Conservation (phyloP, 1,139 yeast genomes). For the Nakaseomyces sp. region DNA sequence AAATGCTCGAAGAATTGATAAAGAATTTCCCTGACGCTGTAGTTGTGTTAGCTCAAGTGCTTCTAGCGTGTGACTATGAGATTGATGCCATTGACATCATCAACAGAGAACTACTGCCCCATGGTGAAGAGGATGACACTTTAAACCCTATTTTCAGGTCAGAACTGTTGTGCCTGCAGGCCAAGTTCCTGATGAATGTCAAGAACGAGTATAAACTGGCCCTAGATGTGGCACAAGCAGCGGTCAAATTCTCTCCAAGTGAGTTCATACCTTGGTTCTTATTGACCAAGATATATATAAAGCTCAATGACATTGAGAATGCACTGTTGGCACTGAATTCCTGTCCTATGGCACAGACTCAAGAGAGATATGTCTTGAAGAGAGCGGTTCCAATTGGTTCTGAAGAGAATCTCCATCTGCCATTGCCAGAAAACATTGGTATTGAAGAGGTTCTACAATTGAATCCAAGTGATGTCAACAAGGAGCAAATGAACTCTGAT, state of each 20-base stretch:
- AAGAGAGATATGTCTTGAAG: conserved; percentile 57
- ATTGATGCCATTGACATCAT: conserved; percentile 64
- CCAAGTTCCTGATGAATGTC: conserved; percentile 53
- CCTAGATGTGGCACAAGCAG: conserved; percentile 63
- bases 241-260: conserved; percentile 83
- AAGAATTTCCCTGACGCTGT: conserved; percentile 40
- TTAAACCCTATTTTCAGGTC: conserved; percentile 26
- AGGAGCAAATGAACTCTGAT: conserved; percentile 49
- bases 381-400: conserved; percentile 33
- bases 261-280: conserved; percentile 89
- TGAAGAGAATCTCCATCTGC: conserved; percentile 48
- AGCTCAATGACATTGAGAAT: conserved; percentile 68
- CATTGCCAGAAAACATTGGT: conserved; percentile 74
- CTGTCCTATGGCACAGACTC: conserved; percentile 87
- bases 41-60: conserved; percentile 45
- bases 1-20: conserved; percentile 39
- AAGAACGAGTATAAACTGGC: conserved; percentile 73
- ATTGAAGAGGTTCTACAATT: conserved; percentile 48
- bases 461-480: conserved; percentile 48
- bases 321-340: conserved; percentile 83
- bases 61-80: conserved; percentile 64
- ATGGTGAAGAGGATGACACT: conserved; percentile 38
- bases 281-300: conserved; percentile 67
- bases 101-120: conserved; percentile 44
- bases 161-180: conserved; percentile 43